These are phyloP conservation scores for Discostella pseudostelligera DNA, from an alignment of 108 stramenopile species.

Conservation along the genomic window DNA sequence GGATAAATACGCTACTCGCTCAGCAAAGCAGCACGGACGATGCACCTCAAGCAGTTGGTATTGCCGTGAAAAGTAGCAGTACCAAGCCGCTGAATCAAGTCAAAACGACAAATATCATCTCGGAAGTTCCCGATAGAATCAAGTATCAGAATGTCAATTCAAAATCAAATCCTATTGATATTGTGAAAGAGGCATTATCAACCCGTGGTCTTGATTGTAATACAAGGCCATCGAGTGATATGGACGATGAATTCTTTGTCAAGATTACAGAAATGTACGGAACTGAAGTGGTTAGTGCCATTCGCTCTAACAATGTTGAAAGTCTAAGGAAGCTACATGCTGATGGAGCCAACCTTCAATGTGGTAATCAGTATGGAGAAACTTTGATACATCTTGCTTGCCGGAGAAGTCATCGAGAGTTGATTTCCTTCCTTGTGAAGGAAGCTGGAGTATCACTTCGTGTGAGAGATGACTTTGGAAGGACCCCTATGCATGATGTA, in stretches of 20 bases:
- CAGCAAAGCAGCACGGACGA: constrained; percentile 4
- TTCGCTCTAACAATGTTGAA: constrained; percentile 58
- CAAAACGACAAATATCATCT: constrained; percentile 22
- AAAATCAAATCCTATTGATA: constrained; percentile 32
- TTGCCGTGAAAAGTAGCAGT: constrained; percentile 2
- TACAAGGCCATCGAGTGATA: constrained; percentile 30
- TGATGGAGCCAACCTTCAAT: constrained; percentile 47
- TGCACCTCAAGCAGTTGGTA: constrained; percentile 8
- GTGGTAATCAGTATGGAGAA: constrained; percentile 83
- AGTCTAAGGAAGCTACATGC: constrained; percentile 43
- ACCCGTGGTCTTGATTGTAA: constrained; percentile 17
- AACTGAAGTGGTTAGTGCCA: constrained; percentile 53
- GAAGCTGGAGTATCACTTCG: constrained; percentile 62
- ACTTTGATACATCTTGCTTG: constrained; percentile 87
- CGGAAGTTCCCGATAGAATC: constrained; percentile 37
- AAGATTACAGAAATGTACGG: constrained; percentile 25
- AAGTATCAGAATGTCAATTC: constrained; percentile 24
- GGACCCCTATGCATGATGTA: constrained; percentile 84
- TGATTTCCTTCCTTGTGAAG: constrained; percentile 58
- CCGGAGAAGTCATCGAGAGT: constrained; percentile 59
- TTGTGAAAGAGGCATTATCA: constrained; percentile 29
- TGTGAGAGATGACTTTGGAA: constrained; percentile 77
- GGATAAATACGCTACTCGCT: constrained; percentile 8
- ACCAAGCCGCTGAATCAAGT: background rate
- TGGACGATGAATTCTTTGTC: constrained; percentile 29